A percentile compares a stretch with the other conserved stretches of the same genome.
phyloP scores from a whole-genome alignment of 148 eudicot species.

The Mesembryanthemum crystallinum region DNA sequence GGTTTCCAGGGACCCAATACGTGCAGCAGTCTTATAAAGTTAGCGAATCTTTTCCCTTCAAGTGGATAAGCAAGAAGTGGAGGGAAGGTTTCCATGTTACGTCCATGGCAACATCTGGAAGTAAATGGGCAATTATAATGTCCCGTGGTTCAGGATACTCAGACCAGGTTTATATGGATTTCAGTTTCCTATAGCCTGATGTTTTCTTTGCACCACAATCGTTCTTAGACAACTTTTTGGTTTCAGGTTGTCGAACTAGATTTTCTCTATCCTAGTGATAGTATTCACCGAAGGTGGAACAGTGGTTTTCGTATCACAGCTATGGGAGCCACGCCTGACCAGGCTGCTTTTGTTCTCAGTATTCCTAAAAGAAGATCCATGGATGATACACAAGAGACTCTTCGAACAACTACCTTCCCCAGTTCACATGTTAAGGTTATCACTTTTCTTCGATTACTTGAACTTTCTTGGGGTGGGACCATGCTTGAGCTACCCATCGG shows the following conservation, averaged over 20 bases:
- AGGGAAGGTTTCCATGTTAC: conserved; percentile 75
- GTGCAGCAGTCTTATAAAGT: conserved; percentile 81
- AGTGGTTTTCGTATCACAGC: conserved; percentile 64
- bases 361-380: conserved; percentile 48
- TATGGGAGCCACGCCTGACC: conserved; percentile 64
- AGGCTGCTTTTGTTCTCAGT: conserved; percentile 64
- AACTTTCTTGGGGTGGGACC: too few species aligned
- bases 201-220: background rate
- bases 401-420: conserved; percentile 73
- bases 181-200: background rate
- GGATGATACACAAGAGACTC: conserved; percentile 79
- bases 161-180: conserved; percentile 46
- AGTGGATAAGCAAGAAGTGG: conserved; percentile 88
- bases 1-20: conserved; percentile 51
- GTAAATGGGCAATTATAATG: conserved; percentile 73
- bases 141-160: conserved; percentile 70
- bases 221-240: background rate
- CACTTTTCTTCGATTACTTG: background rate
- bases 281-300: conserved; percentile 70
- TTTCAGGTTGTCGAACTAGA: conserved; percentile 68
- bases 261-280: conserved; percentile 77
- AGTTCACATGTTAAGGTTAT: conserved; percentile 63
- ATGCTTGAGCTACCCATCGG: too few species aligned
- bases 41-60: conserved; percentile 73
- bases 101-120: conserved; percentile 75